These are phyloP conservation scores for Phaeotremella fagi DNA, from an alignment of 768 basidiomycete genomes.

Conservation along the genomic window DNA sequence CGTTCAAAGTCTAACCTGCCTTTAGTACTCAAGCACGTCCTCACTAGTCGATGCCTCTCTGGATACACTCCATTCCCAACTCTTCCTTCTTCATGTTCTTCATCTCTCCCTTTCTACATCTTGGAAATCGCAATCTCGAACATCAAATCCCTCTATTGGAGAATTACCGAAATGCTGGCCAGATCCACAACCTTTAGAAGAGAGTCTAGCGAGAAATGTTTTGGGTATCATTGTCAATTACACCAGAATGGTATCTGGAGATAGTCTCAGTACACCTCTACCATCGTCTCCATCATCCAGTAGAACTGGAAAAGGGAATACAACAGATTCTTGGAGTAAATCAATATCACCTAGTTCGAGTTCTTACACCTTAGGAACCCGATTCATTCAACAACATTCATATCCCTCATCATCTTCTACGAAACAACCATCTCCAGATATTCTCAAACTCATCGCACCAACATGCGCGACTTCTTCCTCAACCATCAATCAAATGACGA, in stretches of 20 bases:
- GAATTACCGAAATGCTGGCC: constrained; percentile 52
- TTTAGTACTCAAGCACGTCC: constrained; percentile 21
- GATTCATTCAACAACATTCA: constrained; percentile 20
- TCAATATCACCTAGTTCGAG: constrained; percentile 2
- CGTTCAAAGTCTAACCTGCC: constrained; percentile 13
- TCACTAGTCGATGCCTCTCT: constrained; percentile 51
- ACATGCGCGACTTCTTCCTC: constrained; percentile 12
- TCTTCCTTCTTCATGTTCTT: constrained; percentile 77
- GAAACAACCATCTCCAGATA: background rate
- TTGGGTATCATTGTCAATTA: constrained; percentile 78
- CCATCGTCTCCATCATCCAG: constrained; percentile 1
- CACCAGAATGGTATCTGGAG: constrained; percentile 62
- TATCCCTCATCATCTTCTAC: constrained; percentile 9
- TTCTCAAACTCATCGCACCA: background rate
- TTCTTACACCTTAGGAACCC: constrained; percentile 7
- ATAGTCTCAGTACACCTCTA: background rate
- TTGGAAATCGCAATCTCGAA: constrained; percentile 58
- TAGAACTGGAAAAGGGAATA: constrained; percentile 7
- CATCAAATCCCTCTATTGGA: constrained; percentile 42
- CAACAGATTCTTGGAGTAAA: constrained; percentile 6
- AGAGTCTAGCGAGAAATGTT: constrained; percentile 72
- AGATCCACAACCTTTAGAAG: constrained; percentile 72
- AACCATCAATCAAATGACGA: constrained; percentile 27
- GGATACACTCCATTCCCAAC: constrained; percentile 77
- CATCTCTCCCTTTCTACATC: constrained; percentile 71